A percentile compares a stretch with the other conserved stretches of the same genome.
phyloP scores from a whole-genome alignment of 2,329 filamentous ascomycete species.

The Ophiocordyceps camponoti-saundersi region DNA sequence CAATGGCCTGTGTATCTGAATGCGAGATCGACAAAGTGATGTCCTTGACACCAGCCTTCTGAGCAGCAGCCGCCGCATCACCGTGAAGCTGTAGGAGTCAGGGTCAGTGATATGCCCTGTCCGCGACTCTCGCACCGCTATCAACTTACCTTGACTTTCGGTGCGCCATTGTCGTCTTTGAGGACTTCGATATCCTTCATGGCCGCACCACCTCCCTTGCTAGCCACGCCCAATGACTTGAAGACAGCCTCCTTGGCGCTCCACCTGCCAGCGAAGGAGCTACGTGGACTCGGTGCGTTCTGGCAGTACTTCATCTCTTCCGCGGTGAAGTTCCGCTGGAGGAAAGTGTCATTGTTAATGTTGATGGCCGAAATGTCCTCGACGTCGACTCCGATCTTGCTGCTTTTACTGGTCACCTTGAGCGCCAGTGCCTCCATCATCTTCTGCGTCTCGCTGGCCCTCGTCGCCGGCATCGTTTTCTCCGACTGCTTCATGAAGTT shows the following conservation, averaged over 20 bases:
- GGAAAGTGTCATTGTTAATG: slow-evolving; percentile 83
- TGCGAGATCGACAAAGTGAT: slow-evolving; percentile 93
- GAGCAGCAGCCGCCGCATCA: slow-evolving; percentile 67
- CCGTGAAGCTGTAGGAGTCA: slow-evolving; percentile 55
- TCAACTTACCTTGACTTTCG: slow-evolving; percentile 63
- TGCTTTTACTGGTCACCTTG: slow-evolving; percentile 35
- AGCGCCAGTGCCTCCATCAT: slow-evolving; percentile 65
- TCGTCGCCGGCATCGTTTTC: slow-evolving; percentile 30
- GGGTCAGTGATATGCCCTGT: slow-evolving; percentile 16
- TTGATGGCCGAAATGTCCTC: slow-evolving; percentile 80
- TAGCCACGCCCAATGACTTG: slow-evolving; percentile 79
- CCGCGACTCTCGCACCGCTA: neutral
- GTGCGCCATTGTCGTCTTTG: slow-evolving; percentile 65
- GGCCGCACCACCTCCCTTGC: slow-evolving; percentile 75
- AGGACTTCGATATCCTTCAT: slow-evolving; percentile 91
- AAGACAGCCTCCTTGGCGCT: slow-evolving; percentile 97
- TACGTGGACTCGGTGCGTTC: slow-evolving; percentile 61
- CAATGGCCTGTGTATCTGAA: slow-evolving; percentile 84
- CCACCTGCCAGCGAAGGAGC: slow-evolving; percentile 91
- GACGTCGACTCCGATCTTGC: slow-evolving; percentile 84
- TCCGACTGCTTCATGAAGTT: slow-evolving; percentile 50
- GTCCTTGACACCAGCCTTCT: slow-evolving; percentile 70
- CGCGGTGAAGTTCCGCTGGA: slow-evolving; percentile 85
- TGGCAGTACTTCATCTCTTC: slow-evolving; percentile 77
- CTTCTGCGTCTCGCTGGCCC: slow-evolving; percentile 48